These are phyloP conservation scores for Kluyveromyces aestuarii DNA, from an alignment of 805 yeast species.

Conservation along the genomic window DNA sequence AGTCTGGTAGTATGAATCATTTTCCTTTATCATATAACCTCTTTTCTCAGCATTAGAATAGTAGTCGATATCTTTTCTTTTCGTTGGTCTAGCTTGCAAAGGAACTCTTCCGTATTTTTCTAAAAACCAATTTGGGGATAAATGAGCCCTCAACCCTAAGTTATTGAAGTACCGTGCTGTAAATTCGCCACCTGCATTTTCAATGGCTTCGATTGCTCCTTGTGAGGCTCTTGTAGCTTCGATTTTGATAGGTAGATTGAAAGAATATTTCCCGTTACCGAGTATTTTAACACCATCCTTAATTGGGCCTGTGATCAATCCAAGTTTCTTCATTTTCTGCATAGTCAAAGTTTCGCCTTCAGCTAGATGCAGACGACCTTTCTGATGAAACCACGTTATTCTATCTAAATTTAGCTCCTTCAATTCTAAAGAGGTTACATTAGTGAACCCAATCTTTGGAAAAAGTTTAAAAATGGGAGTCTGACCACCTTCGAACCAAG, in stretches of 20 bases:
- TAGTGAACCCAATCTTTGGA: conserved; percentile 83
- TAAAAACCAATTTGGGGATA: conserved; percentile 63
- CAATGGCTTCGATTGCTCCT: conserved; percentile 66
- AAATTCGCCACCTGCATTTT: conserved; percentile 62
- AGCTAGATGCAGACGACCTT: conserved; percentile 50
- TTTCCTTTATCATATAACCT: conserved; percentile 58
- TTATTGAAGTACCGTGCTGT: conserved; percentile 62
- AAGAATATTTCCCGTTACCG: conserved; percentile 48
- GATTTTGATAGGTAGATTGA: conserved; percentile 55
- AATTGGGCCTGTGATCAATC: conserved; percentile 62
- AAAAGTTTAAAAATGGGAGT: conserved; percentile 79
- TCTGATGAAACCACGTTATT: conserved; percentile 61
- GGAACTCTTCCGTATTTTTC: conserved; percentile 73
- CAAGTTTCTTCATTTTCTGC: conserved; percentile 64
- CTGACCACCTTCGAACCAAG: conserved; percentile 98
- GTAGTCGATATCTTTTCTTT: conserved; percentile 67
- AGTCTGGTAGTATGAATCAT: conserved; percentile 19
- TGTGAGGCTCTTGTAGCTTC: conserved; percentile 78
- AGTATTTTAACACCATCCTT: conserved; percentile 76
- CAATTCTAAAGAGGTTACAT: conserved; percentile 46
- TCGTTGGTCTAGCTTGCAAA: conserved; percentile 75
- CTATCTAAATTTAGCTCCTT: conserved; percentile 56
- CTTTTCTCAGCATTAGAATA: conserved; percentile 63
- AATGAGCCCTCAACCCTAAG: conserved; percentile 64
- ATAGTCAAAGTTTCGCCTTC: conserved; percentile 63